Base-by-base conservation (phyloP, 768 basidiomycete genomes). In the Calocera viscosa region DNA sequence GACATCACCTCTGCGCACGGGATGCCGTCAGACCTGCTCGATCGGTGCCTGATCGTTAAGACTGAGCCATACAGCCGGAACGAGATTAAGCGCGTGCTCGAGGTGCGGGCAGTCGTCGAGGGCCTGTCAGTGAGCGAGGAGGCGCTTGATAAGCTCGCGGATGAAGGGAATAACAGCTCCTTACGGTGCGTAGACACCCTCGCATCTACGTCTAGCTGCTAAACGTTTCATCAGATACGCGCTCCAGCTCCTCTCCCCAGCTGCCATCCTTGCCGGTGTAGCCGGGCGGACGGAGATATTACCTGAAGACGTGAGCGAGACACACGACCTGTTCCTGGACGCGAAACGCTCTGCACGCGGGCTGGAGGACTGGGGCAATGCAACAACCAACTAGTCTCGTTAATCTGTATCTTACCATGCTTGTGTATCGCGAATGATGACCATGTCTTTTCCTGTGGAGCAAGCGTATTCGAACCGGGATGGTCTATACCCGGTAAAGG, bases 11-110 rank as follows among this genome's bases (percentile, higher is more conserved):
- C 91, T 5, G 91, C 96, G 1, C 95, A 98, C 74, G 96, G 96
- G 14, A 80, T 98, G 47, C 96, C 96, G 12, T 84, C 93, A 60
- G 95, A 99, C 77, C 80, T 98, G 17, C 81, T 97, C 49, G 96
- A 98, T 78, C 83, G 95, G 63, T 93, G 91, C 76, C 87, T 99
- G 80, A 98, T 98, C 67, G 95, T 98, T 22, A 90, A 92, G 72
- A 98, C 95, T 1, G 84, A 90, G 67, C 80, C 83, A 14, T 94
- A 97, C 75, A 84, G 82, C 7, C 82, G 85, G 43, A 90, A 90
- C 12, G 89, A 97, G 74, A 88, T 97, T 53, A 85, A 84, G 38
- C 87, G 86, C 74, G 94, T 97, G 26, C 82, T 97, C 0, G 88
- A 90, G 71, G 80, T 94, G 65, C 84, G 96, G 64, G 90, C 91